Evolutionary conservation across 805 yeast genomes (phyloP), one percentile per base, ranked within the genome.

Genomic region (Saturnispora ahearnii): DNA sequence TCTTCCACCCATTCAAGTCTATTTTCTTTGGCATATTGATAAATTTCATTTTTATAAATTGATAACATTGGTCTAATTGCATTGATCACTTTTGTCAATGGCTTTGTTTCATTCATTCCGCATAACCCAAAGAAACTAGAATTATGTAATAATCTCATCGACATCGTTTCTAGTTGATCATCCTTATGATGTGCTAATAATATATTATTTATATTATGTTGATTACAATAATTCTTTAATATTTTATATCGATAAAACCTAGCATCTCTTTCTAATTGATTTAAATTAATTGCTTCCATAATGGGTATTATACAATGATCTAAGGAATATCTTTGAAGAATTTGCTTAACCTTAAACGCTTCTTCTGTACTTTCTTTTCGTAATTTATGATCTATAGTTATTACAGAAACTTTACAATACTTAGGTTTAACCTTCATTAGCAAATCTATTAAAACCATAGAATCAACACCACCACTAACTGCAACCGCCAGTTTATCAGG

Each of bases 391-490:
- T 87, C 84, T 0, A 86, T 74, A 0, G 90, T 82, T 34, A 83
- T 68, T 3, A 88, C 87, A 47, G 64, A 62, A 1, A 80, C 61
- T 22, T 64, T 48, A 2, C 55, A 29, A n/a, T 45, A 31, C 1
- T 56, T 51, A 2, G 66, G 59, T 6, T 63, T 57, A 44, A 65
- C 53, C 3, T 46, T 50, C 10, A 69, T 51, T 4, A 82, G 61
- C 18, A 84, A 65, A 54, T 73, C 73, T 0, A 84, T 71, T 41
- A 86, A 62, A 12, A 85, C 81, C 79, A 85, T 80, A 1, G 93
- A 85, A 60, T 86, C 95, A 0, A 82, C 88, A 1, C 95, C 95
- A 1, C 95, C 95, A 13, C 88, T 81, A 1, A 86, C 73, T 0
- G 89, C 88, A 15, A 86, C 62, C 0, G 50, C 59, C 4, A 56